Conservation (phyloP, 1,284 basidiomycete genomes). For the Cystobasidium slooffiae region DNA sequence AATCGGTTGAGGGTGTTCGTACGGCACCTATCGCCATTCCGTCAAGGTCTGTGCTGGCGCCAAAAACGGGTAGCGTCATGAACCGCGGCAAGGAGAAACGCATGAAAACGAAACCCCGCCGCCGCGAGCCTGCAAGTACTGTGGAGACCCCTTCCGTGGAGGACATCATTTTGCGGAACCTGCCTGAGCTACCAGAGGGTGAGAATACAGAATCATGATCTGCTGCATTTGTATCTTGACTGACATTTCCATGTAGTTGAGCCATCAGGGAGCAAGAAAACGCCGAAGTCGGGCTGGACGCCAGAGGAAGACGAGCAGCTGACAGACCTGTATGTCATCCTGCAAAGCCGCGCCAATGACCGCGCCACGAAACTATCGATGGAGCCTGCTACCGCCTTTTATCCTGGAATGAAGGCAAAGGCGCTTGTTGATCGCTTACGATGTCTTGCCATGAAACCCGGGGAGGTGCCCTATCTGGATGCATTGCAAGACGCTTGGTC, state of each 20-base stretch:
- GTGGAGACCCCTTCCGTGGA: not conserved
- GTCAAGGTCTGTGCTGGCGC: not conserved
- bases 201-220: not conserved
- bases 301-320: conserved; percentile 41
- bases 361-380: not conserved
- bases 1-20: conserved; percentile 10
- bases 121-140: not conserved
- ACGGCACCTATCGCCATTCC: not conserved
- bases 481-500: conserved; percentile 32
- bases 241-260: not conserved
- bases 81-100: not conserved
- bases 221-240: not conserved
- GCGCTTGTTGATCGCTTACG: conserved; percentile 29
- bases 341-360: conserved; percentile 33
- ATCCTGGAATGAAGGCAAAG: not conserved
- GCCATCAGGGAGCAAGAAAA: conserved; percentile 15
- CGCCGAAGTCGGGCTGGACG: conserved; percentile 32
- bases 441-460: not conserved
- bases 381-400: conserved; percentile 16
- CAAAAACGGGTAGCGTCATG: not conserved
- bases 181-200: conserved; percentile 25
- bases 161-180: not conserved
- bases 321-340: conserved; percentile 38
- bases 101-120: not conserved
- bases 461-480: conserved; percentile 30